phyloP scores from a whole-genome alignment of 2,329 filamentous ascomycete genomes.

The Thermochaetoides dissita region DNA sequence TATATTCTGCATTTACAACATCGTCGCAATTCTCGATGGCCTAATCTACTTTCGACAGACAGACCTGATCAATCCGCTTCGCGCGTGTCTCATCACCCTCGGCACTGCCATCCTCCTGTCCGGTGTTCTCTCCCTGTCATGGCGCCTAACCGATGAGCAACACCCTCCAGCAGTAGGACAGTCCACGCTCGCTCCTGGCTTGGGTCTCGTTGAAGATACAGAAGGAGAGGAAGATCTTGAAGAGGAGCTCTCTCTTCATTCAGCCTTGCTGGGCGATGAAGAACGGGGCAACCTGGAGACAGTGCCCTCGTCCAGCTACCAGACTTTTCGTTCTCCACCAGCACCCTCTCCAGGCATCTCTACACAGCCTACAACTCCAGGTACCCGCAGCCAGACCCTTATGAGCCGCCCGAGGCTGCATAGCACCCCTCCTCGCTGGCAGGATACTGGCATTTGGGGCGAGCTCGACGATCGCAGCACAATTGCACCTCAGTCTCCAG shows the following conservation, averaged over 20 bases:
- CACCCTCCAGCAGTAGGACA: conserved; percentile 45
- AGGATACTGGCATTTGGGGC: conserved; percentile 73
- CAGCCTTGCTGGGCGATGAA: conserved; percentile 31
- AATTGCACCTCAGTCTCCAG: conserved; percentile 22
- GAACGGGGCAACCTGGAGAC: conserved; percentile 10
- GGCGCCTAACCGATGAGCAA: conserved; percentile 74
- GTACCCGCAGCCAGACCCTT: too few species aligned
- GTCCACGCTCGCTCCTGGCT: conserved; percentile 64
- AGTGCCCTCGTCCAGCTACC: conserved; percentile 22
- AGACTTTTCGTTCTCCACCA: conserved; percentile 29
- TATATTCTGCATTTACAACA: conserved; percentile 98
- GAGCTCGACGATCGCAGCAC: conserved; percentile 65
- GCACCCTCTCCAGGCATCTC: not conserved
- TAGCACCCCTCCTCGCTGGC: conserved; percentile 37
- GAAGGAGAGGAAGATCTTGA: conserved; percentile 44
- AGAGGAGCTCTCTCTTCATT: conserved; percentile 40
- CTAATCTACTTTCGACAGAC: conserved; percentile 93
- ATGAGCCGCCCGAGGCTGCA: too few species aligned
- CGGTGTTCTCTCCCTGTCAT: conserved; percentile 82
- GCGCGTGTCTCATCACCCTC: conserved; percentile 69
- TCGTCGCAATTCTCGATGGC: conserved; percentile 92
- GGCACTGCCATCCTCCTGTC: conserved; percentile 75
- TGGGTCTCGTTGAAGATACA: conserved; percentile 64
- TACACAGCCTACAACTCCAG: too few species aligned
- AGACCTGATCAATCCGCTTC: conserved; percentile 59